Evolutionary conservation across 805 yeast species (phyloP).

Genomic region (Ogataea chonburiensis): DNA sequence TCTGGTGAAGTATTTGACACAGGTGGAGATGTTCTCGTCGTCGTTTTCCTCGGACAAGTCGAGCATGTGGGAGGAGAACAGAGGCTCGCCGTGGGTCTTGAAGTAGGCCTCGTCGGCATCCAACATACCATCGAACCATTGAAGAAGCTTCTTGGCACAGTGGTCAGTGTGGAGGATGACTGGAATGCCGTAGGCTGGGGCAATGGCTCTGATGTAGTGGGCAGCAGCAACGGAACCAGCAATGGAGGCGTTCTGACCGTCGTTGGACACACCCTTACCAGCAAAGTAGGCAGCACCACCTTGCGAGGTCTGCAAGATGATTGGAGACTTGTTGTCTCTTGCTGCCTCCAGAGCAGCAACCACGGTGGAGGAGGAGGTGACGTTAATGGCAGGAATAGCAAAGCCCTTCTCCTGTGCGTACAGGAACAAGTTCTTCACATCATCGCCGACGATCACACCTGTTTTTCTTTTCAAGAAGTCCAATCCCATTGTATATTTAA

Average conservation of each 20-base stretch:
- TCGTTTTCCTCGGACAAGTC: conserved; percentile 96
- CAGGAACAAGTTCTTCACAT: conserved; percentile 80
- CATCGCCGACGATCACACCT: conserved; percentile 99
- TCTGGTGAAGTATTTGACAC: conserved; percentile 93
- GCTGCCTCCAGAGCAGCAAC: conserved; percentile 98
- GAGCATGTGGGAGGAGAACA: conserved; percentile 98
- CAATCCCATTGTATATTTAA: conserved; percentile 30
- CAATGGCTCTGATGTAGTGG: conserved; percentile 93
- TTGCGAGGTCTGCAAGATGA: conserved; percentile 93
- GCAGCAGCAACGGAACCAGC: conserved; percentile 96
- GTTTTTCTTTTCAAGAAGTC: conserved; percentile 84
- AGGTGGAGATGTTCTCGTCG: conserved; percentile 90
- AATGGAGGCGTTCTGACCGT: conserved; percentile 90
- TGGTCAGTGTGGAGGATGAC: conserved; percentile 97
- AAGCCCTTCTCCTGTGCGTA: conserved; percentile 91
- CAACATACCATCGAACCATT: conserved; percentile 98
- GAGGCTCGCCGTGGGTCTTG: conserved; percentile 84
- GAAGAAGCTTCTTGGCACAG: conserved; percentile 96
- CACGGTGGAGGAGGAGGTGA: conserved; percentile 95
- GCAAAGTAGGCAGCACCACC: conserved; percentile 99
- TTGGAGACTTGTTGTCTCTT: conserved; percentile 91
- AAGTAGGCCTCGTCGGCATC: conserved; percentile 94
- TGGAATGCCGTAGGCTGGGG: conserved; percentile 95
- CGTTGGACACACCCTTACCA: conserved; percentile 97
- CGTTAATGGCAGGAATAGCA: conserved; percentile 98